phyloP scores from a whole-genome alignment of 805 yeast genomes.

The Pichia eremophila region DNA sequence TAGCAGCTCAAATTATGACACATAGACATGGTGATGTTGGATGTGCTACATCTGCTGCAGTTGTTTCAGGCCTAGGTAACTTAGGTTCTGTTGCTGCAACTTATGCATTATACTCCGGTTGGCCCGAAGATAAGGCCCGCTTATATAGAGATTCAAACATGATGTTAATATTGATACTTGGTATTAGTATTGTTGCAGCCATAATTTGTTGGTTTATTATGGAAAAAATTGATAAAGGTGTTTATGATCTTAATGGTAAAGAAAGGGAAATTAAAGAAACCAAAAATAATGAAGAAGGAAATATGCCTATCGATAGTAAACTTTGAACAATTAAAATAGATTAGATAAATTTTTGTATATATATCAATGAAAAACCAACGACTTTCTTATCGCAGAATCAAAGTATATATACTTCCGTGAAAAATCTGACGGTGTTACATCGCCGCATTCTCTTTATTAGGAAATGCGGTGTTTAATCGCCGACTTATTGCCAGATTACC shows the following conservation, averaged over 20 bases:
- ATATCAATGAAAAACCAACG: neutral
- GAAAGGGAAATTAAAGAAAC: neutral
- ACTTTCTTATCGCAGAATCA: too few relatives aligned
- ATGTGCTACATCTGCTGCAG: constrained; percentile 70
- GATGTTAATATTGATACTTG: constrained; percentile 75
- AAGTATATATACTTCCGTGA: neutral
- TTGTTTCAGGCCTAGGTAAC: constrained; percentile 81
- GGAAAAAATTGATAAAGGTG: constrained; percentile 15
- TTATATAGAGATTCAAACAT: constrained; percentile 64
- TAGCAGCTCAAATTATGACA: constrained; percentile 68
- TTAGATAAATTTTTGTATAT: too few relatives aligned
- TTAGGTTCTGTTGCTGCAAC: constrained; percentile 80
- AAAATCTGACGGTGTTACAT: constrained; percentile 5
- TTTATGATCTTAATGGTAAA: constrained; percentile 9
- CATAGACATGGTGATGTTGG: constrained; percentile 76
- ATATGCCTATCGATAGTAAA: too few relatives aligned
- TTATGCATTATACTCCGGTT: constrained; percentile 76
- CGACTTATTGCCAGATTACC: neutral
- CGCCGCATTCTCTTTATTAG: constrained; percentile 1
- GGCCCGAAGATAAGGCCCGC: constrained; percentile 68
- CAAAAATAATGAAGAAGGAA: too few relatives aligned
- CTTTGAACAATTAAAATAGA: too few relatives aligned
- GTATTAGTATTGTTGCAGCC: constrained; percentile 55
- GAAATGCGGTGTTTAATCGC: neutral
- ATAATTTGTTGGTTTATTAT: constrained; percentile 16